Evolutionary conservation across 352 stramenopile species (phyloP).

Genomic region (Pythium aristosporum): DNA sequence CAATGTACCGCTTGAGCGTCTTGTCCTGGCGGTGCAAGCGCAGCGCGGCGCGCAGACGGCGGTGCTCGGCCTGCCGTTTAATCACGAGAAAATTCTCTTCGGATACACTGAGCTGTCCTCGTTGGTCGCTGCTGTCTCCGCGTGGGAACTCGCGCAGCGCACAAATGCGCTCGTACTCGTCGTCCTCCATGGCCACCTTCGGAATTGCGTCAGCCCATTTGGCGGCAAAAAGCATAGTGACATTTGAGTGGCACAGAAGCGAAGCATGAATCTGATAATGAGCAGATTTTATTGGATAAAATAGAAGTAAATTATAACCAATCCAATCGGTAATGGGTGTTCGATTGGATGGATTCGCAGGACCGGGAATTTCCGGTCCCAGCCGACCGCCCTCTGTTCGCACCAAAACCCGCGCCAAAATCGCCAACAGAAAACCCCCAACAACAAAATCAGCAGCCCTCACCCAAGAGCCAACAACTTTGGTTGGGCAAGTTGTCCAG

Average conservation of each 20-base stretch:
- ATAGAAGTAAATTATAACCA: slow-evolving; percentile 4
- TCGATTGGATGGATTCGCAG: slow-evolving; percentile 19
- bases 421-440: slow-evolving; percentile 18
- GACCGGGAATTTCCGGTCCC: slow-evolving; percentile 8
- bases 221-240: slow-evolving; percentile 12
- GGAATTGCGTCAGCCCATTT: slow-evolving; percentile 1
- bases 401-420: slow-evolving; percentile 23
- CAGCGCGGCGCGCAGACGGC: slow-evolving; percentile 40
- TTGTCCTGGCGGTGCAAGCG: slow-evolving; percentile 63
- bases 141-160: slow-evolving; percentile 38
- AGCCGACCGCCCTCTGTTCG: background rate
- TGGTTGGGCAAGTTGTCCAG: slow-evolving; percentile 2
- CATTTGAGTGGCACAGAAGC: slow-evolving; percentile 6
- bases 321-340: background rate
- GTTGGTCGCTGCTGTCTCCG: background rate
- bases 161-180: slow-evolving; percentile 49
- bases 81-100: slow-evolving; percentile 59
- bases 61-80: slow-evolving; percentile 54
- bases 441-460: slow-evolving; percentile 1
- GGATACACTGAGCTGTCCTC: slow-evolving; percentile 33
- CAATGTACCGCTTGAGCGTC: slow-evolving; percentile 47
- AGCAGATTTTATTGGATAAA: slow-evolving; percentile 13
- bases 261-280: background rate
- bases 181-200: slow-evolving; percentile 44
- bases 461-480: slow-evolving; percentile 1